Conservation (phyloP, 129 eudicot genomes). For the Helianthus tuberosus region DNA sequence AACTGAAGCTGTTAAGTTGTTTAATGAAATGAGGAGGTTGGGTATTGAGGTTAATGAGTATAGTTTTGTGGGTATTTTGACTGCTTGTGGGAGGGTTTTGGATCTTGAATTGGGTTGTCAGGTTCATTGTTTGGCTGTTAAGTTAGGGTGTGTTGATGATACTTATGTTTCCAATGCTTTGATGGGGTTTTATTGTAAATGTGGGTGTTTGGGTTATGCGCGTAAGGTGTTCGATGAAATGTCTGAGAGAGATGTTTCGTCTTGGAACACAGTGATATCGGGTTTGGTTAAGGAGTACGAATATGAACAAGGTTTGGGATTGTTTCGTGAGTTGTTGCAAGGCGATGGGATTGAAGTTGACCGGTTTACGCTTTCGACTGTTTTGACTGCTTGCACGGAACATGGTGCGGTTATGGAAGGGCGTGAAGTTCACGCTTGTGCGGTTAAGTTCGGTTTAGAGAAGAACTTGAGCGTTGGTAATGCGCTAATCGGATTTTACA, state of each 20-base stretch:
- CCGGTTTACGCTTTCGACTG: slow-evolving; percentile 62
- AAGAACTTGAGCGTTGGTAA: slow-evolving; percentile 66
- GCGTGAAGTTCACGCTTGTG: slow-evolving; percentile 61
- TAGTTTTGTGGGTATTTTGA: slow-evolving; percentile 72
- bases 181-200: slow-evolving; percentile 70
- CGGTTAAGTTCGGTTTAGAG: slow-evolving; percentile 53
- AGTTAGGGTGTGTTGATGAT: slow-evolving; percentile 49
- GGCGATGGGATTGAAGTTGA: slow-evolving; percentile 42
- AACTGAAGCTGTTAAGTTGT: slow-evolving; percentile 51
- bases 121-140: slow-evolving; percentile 58
- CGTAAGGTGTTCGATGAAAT: slow-evolving; percentile 65
- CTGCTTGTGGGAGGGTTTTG: slow-evolving; percentile 68
- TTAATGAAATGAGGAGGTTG: slow-evolving; percentile 61
- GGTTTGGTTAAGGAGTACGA: slow-evolving; percentile 46
- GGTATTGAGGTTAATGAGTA: slow-evolving; percentile 76
- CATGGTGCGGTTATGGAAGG: slow-evolving; percentile 43
- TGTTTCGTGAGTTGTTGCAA: slow-evolving; percentile 49
- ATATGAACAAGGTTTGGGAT: slow-evolving; percentile 56
- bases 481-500: slow-evolving; percentile 81
- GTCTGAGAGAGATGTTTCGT: slow-evolving; percentile 57
- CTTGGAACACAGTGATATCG: slow-evolving; percentile 85
- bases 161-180: slow-evolving; percentile 67
- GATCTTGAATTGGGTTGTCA: slow-evolving; percentile 63
- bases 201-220: slow-evolving; percentile 58
- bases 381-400: slow-evolving; percentile 63